Base-by-base conservation (phyloP, 768 basidiomycete genomes). In the Fistulinella prunicolor region DNA sequence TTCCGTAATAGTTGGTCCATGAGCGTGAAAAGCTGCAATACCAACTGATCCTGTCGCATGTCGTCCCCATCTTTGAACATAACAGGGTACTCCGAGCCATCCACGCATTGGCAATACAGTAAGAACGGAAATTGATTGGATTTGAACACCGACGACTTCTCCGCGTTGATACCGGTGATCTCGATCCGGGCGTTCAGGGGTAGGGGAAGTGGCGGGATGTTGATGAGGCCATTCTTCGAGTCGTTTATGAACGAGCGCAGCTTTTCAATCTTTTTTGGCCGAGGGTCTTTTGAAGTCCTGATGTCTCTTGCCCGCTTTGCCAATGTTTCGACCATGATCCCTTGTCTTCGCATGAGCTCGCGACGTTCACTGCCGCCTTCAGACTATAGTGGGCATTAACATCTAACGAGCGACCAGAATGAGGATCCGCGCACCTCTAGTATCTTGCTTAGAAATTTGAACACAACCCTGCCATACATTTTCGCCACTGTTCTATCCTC, bases 51-150 rank as follows among this genome's bases (percentile, higher is more conserved):
- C 67, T 99, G 96, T 19, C 96, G 85, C 78, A 98, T 86, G 63
- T 99, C 96, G 63, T 98, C 96, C 13, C 96, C 96, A 57, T 97
- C 94, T 69, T 98, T 99, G 78, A 98, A 97, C 51, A 99, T 98
- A 43, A 97, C 80, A 0, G 94, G 89, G 66, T 88, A 98, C 62
- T 94, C 89, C 14, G 82, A 78, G 9, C 89, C 85, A 47, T 91
- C 87, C 9, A 82, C 74, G 56, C 89, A 88, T 57, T 90, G 85
- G 68, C 98, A 95, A 66, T 88, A 92, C 16, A 99, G 75, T 17
- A 95, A 75, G 44, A 99, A 76, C 0, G 96, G 96, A 59, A 84
- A 92, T 45, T 97, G 83, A 63, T 94, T 97, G 38, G 94, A 96
- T 65, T 98, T 99, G 80, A 99, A 98, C 29, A 98, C 87, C 16